Conservation (phyloP, 2,329 filamentous ascomycete species). For the Phyllosticta capitalensis region DNA sequence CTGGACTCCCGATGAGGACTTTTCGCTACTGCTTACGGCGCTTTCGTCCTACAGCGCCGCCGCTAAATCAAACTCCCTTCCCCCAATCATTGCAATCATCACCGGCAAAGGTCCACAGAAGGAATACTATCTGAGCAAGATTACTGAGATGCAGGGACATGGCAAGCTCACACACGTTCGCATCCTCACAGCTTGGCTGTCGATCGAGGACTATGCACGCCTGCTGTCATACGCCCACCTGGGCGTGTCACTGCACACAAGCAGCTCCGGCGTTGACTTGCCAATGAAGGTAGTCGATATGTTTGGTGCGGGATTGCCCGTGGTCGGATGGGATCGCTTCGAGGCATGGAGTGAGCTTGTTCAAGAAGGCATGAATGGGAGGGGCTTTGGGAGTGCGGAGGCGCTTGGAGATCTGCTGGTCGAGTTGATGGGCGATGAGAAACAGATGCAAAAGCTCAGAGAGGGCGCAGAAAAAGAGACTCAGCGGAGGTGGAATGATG, state of each 20-base stretch:
- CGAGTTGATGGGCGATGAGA: slow-evolving; percentile 50
- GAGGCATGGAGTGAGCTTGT: slow-evolving; percentile 89
- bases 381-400: slow-evolving; percentile 65
- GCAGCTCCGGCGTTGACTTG: slow-evolving; percentile 86
- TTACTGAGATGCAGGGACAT: slow-evolving; percentile 50
- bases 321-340: slow-evolving; percentile 76
- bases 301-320: slow-evolving; percentile 90
- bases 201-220: slow-evolving; percentile 70
- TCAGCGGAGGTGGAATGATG: slow-evolving; percentile 73
- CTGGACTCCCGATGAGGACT: slow-evolving; percentile 96
- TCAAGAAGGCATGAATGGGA: slow-evolving; percentile 74
- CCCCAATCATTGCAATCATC: slow-evolving; percentile 74
- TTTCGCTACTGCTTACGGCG: slow-evolving; percentile 75
- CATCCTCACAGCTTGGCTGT: slow-evolving; percentile 77
- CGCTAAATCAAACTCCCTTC: slow-evolving; percentile 40
- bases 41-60: slow-evolving; percentile 62
- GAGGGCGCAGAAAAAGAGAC: slow-evolving; percentile 66
- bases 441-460: slow-evolving; percentile 52
- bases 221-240: slow-evolving; percentile 80
- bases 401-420: slow-evolving; percentile 56
- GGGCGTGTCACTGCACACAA: slow-evolving; percentile 85
- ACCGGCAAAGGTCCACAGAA: slow-evolving; percentile 89
- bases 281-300: slow-evolving; percentile 99
- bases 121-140: slow-evolving; percentile 58
- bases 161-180: slow-evolving; percentile 60